Evolutionary conservation across 2,329 filamentous ascomycete genomes (phyloP).

Genomic region (Pestalotiopsis sp.): DNA sequence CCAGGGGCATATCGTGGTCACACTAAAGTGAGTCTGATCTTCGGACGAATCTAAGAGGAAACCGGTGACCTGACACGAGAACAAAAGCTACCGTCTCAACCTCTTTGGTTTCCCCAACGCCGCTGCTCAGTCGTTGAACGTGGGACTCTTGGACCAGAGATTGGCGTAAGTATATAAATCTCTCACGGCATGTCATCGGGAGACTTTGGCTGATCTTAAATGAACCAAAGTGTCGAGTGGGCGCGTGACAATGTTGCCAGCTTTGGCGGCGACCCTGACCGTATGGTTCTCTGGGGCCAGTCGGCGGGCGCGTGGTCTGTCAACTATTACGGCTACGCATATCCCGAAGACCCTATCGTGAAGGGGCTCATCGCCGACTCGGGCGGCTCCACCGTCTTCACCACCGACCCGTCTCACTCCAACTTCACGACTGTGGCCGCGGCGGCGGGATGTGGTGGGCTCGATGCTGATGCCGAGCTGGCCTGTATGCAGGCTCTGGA

Average conservation of each 20-base stretch:
- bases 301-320: conserved; percentile 45
- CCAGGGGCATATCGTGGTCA: conserved; percentile 30
- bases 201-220: background rate
- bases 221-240: conserved; percentile 44
- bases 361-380: conserved; percentile 23
- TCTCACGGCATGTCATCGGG: background rate
- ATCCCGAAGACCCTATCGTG: conserved; percentile 48
- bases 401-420: conserved; percentile 30
- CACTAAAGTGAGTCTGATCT: conserved; percentile 26
- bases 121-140: conserved; percentile 38
- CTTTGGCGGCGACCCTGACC: conserved; percentile 48
- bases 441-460: conserved; percentile 24
- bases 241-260: conserved; percentile 43
- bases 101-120: conserved; percentile 36
- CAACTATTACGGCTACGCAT: conserved; percentile 46
- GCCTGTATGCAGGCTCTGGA: conserved; percentile 26
- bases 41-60: background rate
- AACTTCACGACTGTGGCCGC: conserved; percentile 28
- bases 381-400: conserved; percentile 39
- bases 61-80: background rate
- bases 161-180: conserved; percentile 28
- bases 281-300: conserved; percentile 49
- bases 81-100: conserved; percentile 36
- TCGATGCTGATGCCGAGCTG: conserved; percentile 22
- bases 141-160: conserved; percentile 53